phyloP scores from a whole-genome alignment of 2,329 filamentous ascomycete genomes.

The Aaosphaeria arxii region DNA sequence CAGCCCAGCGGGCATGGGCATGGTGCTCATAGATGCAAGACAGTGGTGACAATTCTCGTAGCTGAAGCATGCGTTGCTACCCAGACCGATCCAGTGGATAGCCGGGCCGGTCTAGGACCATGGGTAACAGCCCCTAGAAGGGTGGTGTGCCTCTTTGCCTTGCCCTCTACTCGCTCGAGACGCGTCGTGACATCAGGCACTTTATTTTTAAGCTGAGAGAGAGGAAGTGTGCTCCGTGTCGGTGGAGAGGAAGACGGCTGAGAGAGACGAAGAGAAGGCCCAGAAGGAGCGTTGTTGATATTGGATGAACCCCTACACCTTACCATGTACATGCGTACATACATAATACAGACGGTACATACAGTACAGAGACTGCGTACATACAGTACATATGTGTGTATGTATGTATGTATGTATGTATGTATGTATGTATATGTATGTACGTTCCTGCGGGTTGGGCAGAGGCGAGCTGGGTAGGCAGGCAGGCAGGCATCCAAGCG shows the following conservation, averaged over 20 bases:
- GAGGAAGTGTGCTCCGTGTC: not conserved
- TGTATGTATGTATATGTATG: too few relatives aligned
- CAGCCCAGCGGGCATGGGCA: slow-evolving; percentile 1
- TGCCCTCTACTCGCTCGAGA: not conserved
- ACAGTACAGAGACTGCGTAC: too few relatives aligned
- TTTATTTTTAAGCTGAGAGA: slow-evolving; percentile 1
- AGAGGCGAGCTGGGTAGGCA: too few relatives aligned
- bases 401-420: too few relatives aligned
- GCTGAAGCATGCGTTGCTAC: slow-evolving; percentile 11
- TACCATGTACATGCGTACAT: too few relatives aligned
- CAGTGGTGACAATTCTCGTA: too few relatives aligned
- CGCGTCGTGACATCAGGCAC: slow-evolving; percentile 4
- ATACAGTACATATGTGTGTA: too few relatives aligned
- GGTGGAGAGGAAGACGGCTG: not conserved
- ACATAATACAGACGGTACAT: too few relatives aligned
- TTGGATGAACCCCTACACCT: too few relatives aligned
- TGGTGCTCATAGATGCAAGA: slow-evolving; percentile 5
- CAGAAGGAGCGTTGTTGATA: too few relatives aligned
- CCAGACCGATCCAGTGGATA: slow-evolving; percentile 9
- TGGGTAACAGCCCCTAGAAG: slow-evolving; percentile 1
- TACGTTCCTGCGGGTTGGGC: too few relatives aligned
- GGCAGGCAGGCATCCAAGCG: not conserved
- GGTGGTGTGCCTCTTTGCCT: not conserved
- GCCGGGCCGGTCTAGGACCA: slow-evolving; percentile 11
- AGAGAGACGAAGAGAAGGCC: too few relatives aligned